Evolutionary conservation across 2,329 filamentous ascomycete species (phyloP).

Genomic region (Colletotrichum sp.): DNA sequence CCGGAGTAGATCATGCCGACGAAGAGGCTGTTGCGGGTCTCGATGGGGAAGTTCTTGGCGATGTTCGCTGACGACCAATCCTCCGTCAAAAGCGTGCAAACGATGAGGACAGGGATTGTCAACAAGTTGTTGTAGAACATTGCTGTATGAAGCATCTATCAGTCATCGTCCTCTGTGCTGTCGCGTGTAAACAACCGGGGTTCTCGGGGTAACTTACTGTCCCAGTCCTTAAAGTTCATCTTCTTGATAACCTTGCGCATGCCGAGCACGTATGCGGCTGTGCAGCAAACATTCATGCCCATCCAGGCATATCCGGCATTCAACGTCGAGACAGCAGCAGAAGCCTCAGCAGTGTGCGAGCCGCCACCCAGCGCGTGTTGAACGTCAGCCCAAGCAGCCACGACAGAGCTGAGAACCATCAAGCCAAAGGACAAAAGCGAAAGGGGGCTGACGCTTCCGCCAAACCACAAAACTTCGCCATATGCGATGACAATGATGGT

Average conservation of each 20-base stretch:
- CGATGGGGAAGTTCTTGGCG: conserved; percentile 84
- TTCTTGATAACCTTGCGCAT: conserved; percentile 99
- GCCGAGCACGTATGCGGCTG: conserved; percentile 83
- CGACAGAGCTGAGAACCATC: conserved; percentile 93
- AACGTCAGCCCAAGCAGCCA: conserved; percentile 98
- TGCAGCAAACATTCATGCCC: conserved; percentile 95
- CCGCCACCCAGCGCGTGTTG: conserved; percentile 75
- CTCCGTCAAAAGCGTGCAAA: conserved; percentile 82
- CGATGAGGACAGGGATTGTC: conserved; percentile 88
- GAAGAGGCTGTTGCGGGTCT: conserved; percentile 79
- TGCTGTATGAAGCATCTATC: conserved; percentile 57
- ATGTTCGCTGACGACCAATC: conserved; percentile 93
- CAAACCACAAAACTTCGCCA: conserved; percentile 98
- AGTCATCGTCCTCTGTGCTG: conserved; percentile 26
- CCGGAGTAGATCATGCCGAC: conserved; percentile 94
- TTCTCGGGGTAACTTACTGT: conserved; percentile 71
- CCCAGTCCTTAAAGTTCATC: conserved; percentile 99
- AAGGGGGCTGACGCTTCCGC: conserved; percentile 86
- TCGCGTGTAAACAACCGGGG: neutral
- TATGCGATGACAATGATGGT: conserved; percentile 99
- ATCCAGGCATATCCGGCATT: conserved; percentile 98
- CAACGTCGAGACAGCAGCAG: conserved; percentile 82
- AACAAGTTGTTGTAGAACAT: conserved; percentile 99
- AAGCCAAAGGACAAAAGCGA: conserved; percentile 92
- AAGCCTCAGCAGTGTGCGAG: conserved; percentile 62